Conservation (phyloP, 306 rosid genomes). For the Cyamopsis tetragonoloba region DNA sequence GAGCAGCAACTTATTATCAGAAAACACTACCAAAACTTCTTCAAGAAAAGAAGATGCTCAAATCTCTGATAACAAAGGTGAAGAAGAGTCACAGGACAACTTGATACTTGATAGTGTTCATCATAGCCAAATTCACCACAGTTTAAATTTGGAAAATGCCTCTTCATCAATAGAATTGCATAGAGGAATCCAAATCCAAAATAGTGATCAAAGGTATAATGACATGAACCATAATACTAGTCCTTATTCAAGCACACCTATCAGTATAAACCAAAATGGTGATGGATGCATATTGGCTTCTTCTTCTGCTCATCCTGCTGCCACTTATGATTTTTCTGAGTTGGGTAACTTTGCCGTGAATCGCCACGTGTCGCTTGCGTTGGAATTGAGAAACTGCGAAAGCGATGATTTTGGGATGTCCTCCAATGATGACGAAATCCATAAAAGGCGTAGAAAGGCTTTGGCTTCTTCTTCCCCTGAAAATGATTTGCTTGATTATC, state of each 20-base stretch:
- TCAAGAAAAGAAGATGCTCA: slow-evolving; percentile 43
- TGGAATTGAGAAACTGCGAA: slow-evolving; percentile 81
- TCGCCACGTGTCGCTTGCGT: slow-evolving; percentile 67
- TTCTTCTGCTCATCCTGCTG: slow-evolving; percentile 28
- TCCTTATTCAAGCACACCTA: slow-evolving; percentile 31
- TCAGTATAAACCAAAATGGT: slow-evolving; percentile 31
- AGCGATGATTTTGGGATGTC: slow-evolving; percentile 46
- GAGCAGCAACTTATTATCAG: slow-evolving; percentile 62
- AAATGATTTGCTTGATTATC: slow-evolving; percentile 57
- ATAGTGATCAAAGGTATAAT: slow-evolving; percentile 47
- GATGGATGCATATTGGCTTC: slow-evolving; percentile 38
- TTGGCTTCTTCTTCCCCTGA: slow-evolving; percentile 47
- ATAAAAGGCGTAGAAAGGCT: slow-evolving; percentile 34
- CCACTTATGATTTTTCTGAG: slow-evolving; percentile 49
- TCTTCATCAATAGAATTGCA: no score
- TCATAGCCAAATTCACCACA: slow-evolving; percentile 33
- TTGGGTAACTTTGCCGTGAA: slow-evolving; percentile 52
- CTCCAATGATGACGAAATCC: slow-evolving; percentile 38
- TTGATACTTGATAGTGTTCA: slow-evolving; percentile 18
- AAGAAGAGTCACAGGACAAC: slow-evolving; percentile 51
- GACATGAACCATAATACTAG: slow-evolving; percentile 28
- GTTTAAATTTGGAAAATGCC: slow-evolving; percentile 27
- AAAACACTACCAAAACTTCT: slow-evolving; percentile 40
- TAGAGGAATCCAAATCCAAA: no score
- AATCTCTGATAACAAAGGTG: slow-evolving; percentile 43